phyloP scores from a whole-genome alignment of 2,329 filamentous ascomycete genomes.

The Tolypocladium pustulatum region DNA sequence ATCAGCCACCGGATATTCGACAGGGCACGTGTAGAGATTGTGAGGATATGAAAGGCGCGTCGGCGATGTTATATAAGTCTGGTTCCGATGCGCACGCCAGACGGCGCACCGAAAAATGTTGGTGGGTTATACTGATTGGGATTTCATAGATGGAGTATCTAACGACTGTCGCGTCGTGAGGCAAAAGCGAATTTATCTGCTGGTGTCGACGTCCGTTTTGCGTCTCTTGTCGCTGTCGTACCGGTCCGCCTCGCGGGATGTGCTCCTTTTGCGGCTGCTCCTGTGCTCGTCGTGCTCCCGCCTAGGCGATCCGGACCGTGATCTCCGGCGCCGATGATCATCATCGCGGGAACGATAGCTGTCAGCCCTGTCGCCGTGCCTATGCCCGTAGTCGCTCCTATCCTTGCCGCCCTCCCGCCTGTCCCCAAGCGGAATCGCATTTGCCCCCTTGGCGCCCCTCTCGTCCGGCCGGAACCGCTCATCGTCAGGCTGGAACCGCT shows the following conservation, averaged over 20 bases:
- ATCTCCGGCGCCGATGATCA: slow-evolving; percentile 8
- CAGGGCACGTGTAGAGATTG: slow-evolving; percentile 76
- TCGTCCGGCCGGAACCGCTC: slow-evolving; percentile 33
- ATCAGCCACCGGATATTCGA: slow-evolving; percentile 70
- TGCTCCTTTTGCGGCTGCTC: slow-evolving; percentile 45
- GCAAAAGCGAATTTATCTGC: slow-evolving; percentile 10
- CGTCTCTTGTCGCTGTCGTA: slow-evolving; percentile 51
- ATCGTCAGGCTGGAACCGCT: slow-evolving; percentile 57
- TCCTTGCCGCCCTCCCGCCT: slow-evolving; percentile 20
- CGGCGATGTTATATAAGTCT: not conserved
- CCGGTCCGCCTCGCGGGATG: slow-evolving; percentile 41
- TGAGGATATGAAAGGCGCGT: slow-evolving; percentile 48
- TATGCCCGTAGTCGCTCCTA: slow-evolving; percentile 18
- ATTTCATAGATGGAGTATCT: not conserved
- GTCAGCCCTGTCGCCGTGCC: slow-evolving; percentile 7
- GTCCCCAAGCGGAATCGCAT: slow-evolving; percentile 56
- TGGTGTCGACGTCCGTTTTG: slow-evolving; percentile 33
- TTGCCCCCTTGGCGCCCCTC: slow-evolving; percentile 50
- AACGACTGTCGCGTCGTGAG: not conserved
- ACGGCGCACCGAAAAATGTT: not conserved
- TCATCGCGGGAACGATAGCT: not conserved
- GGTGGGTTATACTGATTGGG: not conserved
- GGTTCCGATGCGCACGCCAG: not conserved
- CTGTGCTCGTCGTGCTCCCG: slow-evolving; percentile 32
- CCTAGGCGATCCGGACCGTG: slow-evolving; percentile 41